Conservation (phyloP, 2,329 filamentous ascomycete genomes). For the Neonectria magnoliae region DNA sequence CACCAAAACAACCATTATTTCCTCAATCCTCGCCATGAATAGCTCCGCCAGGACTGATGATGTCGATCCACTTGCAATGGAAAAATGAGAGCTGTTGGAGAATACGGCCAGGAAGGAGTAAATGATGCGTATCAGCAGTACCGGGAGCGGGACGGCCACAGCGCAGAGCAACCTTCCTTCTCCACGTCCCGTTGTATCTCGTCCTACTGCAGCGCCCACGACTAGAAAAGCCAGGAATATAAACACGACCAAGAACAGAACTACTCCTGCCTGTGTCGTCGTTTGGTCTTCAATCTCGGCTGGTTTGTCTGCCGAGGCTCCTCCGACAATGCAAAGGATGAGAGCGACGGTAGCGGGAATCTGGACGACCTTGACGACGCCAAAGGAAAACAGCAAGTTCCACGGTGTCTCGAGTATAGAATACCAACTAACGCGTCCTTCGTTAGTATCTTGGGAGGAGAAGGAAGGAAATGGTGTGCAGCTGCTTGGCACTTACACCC, state of each 20-base stretch:
- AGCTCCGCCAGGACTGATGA: background rate
- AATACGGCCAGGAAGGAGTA: constrained; percentile 1
- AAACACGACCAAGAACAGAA: constrained; percentile 7
- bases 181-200: background rate
- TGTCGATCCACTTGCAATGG: background rate
- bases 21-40: constrained; percentile 15
- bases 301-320: background rate
- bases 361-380: constrained; percentile 4
- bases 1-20: background rate
- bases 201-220: background rate
- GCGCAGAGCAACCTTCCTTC: background rate
- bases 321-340: constrained; percentile 15
- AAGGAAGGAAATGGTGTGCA: too few species aligned
- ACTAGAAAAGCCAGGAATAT: background rate
- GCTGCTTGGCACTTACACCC: constrained; percentile 3
- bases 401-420: constrained; percentile 8
- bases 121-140: constrained; percentile 11
- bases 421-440: background rate
- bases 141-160: background rate
- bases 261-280: background rate
- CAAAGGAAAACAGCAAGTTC: constrained; percentile 1
- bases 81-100: background rate
- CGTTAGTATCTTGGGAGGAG: background rate
- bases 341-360: constrained; percentile 7
- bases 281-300: constrained; percentile 3